Conservation (phyloP, 768 basidiomycete genomes). For the Dentipellis fragilis region DNA sequence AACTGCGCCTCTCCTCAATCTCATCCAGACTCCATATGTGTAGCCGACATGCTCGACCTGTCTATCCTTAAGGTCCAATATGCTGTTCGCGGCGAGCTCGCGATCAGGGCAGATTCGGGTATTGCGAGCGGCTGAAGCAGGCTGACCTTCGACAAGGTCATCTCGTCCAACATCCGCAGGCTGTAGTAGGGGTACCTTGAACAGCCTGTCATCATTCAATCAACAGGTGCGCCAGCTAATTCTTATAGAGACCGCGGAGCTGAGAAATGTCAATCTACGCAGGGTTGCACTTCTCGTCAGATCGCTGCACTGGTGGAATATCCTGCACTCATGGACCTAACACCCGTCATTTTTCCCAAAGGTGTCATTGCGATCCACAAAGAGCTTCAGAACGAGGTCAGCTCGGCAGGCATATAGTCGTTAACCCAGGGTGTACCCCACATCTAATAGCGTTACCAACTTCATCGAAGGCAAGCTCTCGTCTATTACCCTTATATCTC, state of each 20-base stretch:
- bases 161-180: constrained; percentile 95
- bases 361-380: constrained; percentile 81
- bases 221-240: constrained; percentile 57
- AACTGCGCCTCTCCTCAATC: too few relatives aligned
- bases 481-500: neutral
- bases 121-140: constrained; percentile 57
- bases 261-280: too few relatives aligned
- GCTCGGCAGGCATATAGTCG: constrained; percentile 90
- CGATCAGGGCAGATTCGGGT: constrained; percentile 86
- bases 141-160: constrained; percentile 69
- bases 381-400: constrained; percentile 75
- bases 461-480: constrained; percentile 75
- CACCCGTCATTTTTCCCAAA: constrained; percentile 68
- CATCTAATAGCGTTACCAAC: constrained; percentile 75
- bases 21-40: too few relatives aligned
- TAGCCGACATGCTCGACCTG: constrained; percentile 68
- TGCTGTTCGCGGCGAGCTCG: constrained; percentile 94
- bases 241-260: neutral
- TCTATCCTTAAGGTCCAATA: constrained; percentile 84
- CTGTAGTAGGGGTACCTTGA: constrained; percentile 94
- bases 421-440: constrained; percentile 88
- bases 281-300: constrained; percentile 25
- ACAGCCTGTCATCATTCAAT: constrained; percentile 85
- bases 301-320: constrained; percentile 89
- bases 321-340: constrained; percentile 71